phyloP scores from a whole-genome alignment of 2,329 filamentous ascomycete genomes.

The Arthrinium puccinioides region DNA sequence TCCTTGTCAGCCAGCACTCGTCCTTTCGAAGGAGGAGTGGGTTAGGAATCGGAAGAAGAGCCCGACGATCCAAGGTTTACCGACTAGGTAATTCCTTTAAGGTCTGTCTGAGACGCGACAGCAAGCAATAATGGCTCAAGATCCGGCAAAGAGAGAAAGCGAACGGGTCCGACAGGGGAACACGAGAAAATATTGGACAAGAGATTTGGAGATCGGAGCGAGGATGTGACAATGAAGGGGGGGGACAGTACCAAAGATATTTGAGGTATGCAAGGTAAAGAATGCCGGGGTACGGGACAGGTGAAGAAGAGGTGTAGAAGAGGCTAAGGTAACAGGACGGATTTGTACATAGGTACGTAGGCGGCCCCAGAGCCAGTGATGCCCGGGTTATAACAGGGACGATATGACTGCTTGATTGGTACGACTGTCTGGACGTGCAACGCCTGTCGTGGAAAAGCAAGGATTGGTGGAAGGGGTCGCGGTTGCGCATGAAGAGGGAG shows the following conservation, averaged over 20 bases:
- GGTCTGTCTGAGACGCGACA: slow-evolving; percentile 19
- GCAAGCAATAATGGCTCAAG: slow-evolving; percentile 13
- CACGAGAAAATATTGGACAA: slow-evolving; percentile 14
- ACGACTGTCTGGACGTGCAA: slow-evolving; percentile 17
- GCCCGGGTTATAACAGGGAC: slow-evolving; percentile 11
- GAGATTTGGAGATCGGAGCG: slow-evolving; percentile 22
- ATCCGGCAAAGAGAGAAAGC: slow-evolving; percentile 11
- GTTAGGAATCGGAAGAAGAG: slow-evolving; percentile 27
- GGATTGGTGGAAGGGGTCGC: slow-evolving; percentile 16
- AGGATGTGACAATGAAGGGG: slow-evolving; percentile 21
- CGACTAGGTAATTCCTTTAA: slow-evolving; percentile 23
- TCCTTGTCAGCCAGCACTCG: slow-evolving; percentile 10
- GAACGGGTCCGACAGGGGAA: slow-evolving; percentile 17
- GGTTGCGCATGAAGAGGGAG: slow-evolving; percentile 1
- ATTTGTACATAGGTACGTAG: slow-evolving; percentile 13
- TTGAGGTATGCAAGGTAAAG: slow-evolving; percentile 21
- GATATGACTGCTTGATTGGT: slow-evolving; percentile 20
- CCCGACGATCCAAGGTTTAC: slow-evolving; percentile 29
- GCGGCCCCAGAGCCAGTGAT: slow-evolving; percentile 8
- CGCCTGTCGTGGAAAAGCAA: slow-evolving; percentile 20
- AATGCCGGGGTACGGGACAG: slow-evolving; percentile 1
- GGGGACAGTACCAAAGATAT: slow-evolving; percentile 22
- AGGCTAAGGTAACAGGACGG: slow-evolving; percentile 14
- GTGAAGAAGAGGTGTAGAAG: slow-evolving; percentile 6
- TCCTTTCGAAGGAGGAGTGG: slow-evolving; percentile 20